Evolutionary conservation across 1,284 basidiomycete genomes (phyloP).

Genomic region (Omphalotus olearius): DNA sequence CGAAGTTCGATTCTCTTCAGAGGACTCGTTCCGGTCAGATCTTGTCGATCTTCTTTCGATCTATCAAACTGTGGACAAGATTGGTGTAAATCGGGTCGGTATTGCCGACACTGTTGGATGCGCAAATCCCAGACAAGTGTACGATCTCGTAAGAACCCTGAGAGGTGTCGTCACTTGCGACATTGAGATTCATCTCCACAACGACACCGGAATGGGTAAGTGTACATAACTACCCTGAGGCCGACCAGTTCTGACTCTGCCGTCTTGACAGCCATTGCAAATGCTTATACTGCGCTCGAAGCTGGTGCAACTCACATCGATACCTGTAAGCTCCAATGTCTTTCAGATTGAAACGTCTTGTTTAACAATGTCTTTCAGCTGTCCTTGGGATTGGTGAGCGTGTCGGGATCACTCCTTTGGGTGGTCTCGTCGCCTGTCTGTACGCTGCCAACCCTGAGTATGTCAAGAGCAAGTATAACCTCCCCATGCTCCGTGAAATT

Average conservation of each 20-base stretch:
- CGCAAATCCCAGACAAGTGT: conserved; percentile 98
- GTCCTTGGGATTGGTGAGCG: conserved; percentile 98
- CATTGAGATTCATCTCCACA: conserved; percentile 98
- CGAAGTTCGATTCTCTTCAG: conserved; percentile 99
- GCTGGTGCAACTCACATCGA: conserved; percentile 99
- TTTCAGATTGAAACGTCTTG: background rate
- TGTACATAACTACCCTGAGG: conserved; percentile 6
- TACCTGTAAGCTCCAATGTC: conserved; percentile 61
- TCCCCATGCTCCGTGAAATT: conserved; percentile 95
- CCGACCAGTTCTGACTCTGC: conserved; percentile 12
- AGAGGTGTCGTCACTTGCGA: conserved; percentile 95
- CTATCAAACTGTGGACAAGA: conserved; percentile 99
- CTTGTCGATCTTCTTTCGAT: conserved; percentile 98
- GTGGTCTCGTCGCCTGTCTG: conserved; percentile 95
- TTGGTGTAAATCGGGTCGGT: conserved; percentile 98
- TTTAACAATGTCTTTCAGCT: conserved; percentile 33
- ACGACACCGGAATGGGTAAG: conserved; percentile 91
- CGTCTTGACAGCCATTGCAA: conserved; percentile 78
- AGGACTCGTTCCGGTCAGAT: conserved; percentile 99
- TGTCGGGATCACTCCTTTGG: conserved; percentile 98
- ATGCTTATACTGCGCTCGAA: conserved; percentile 97
- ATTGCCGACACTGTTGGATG: conserved; percentile 99
- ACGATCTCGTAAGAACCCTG: conserved; percentile 95
- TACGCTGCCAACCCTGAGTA: conserved; percentile 97
- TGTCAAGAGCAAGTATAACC: conserved; percentile 99